These are phyloP conservation scores for Pseudomicrostroma phylloplanum DNA, from an alignment of 1,284 basidiomycete genomes.

Conservation along the genomic window DNA sequence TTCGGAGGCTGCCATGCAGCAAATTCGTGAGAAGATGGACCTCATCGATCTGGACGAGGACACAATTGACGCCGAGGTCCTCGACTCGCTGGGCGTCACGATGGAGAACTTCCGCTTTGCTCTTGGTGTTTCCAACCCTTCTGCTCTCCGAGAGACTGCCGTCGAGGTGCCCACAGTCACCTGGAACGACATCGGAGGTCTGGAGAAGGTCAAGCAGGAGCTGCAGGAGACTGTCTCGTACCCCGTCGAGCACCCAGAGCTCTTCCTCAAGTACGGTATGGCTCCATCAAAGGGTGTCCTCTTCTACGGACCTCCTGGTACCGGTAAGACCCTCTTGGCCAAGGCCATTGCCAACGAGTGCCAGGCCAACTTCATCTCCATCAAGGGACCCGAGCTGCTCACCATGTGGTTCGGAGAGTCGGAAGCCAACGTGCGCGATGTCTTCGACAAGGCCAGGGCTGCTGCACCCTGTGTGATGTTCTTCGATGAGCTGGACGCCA, in stretches of 20 bases:
- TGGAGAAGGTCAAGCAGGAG: slow-evolving; percentile 99
- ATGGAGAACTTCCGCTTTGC: slow-evolving; percentile 99
- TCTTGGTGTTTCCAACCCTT: slow-evolving; percentile 89
- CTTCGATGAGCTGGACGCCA: slow-evolving; percentile 98
- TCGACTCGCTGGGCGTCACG: slow-evolving; percentile 88
- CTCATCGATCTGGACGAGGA: slow-evolving; percentile 72
- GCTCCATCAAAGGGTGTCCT: slow-evolving; percentile 96
- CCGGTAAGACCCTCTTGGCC: slow-evolving; percentile 88
- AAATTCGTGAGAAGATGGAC: slow-evolving; percentile 97
- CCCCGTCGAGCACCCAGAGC: slow-evolving; percentile 98
- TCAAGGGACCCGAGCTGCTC: slow-evolving; percentile 84
- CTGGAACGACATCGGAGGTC: slow-evolving; percentile 98
- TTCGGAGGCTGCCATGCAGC: slow-evolving; percentile 96
- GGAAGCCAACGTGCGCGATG: slow-evolving; percentile 97
- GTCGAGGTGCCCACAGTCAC: slow-evolving; percentile 93
- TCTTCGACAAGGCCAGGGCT: slow-evolving; percentile 98
- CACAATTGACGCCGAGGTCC: slow-evolving; percentile 92
- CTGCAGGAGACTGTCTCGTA: slow-evolving; percentile 99
- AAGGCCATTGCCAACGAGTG: slow-evolving; percentile 99
- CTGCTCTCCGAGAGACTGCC: slow-evolving; percentile 88
- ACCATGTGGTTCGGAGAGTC: slow-evolving; percentile 99
- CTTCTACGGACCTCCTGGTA: slow-evolving; percentile 95
- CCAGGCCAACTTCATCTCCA: slow-evolving; percentile 96
- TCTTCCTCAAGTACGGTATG: slow-evolving; percentile 99
- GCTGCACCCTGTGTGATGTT: slow-evolving; percentile 99